Percentiles rank a stretch among this genome's conserved stretches.
Evolutionary conservation across 306 rosid genomes (phyloP).

Genomic region (Bauhinia variegata): DNA sequence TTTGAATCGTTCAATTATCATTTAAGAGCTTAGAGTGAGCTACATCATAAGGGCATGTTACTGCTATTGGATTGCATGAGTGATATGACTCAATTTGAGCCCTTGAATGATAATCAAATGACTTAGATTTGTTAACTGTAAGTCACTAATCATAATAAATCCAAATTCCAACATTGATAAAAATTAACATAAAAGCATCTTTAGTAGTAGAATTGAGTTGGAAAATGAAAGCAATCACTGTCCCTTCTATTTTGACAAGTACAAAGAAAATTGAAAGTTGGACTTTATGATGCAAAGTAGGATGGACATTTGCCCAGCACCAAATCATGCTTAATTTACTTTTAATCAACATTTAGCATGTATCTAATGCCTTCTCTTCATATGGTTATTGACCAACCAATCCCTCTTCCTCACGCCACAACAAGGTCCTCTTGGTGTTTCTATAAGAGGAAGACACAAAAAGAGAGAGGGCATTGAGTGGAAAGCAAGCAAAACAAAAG

Average conservation of each 20-base stretch:
- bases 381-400: slow-evolving; percentile 30
- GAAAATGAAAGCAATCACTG: slow-evolving; percentile 26
- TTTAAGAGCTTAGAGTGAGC: no score
- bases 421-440: slow-evolving; percentile 31
- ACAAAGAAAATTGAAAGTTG: not conserved
- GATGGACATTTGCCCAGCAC: not conserved
- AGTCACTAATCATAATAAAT: no score
- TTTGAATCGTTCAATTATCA: no score
- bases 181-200: no score
- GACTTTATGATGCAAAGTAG: slow-evolving; percentile 18
- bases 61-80: no score
- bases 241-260: slow-evolving; percentile 17
- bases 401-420: slow-evolving; percentile 51
- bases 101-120: no score
- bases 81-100: no score
- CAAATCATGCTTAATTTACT: not conserved
- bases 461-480: slow-evolving; percentile 54
- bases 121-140: no score
- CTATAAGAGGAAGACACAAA: slow-evolving; percentile 18
- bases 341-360: slow-evolving; percentile 7
- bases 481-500: slow-evolving; percentile 83
- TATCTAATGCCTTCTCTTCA: slow-evolving; percentile 8
- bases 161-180: no score
- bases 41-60: no score
- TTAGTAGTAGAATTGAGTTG: slow-evolving; percentile 2